phyloP scores from a whole-genome alignment of 495 filamentous ascomycete species.

The Letharia columbiana region DNA sequence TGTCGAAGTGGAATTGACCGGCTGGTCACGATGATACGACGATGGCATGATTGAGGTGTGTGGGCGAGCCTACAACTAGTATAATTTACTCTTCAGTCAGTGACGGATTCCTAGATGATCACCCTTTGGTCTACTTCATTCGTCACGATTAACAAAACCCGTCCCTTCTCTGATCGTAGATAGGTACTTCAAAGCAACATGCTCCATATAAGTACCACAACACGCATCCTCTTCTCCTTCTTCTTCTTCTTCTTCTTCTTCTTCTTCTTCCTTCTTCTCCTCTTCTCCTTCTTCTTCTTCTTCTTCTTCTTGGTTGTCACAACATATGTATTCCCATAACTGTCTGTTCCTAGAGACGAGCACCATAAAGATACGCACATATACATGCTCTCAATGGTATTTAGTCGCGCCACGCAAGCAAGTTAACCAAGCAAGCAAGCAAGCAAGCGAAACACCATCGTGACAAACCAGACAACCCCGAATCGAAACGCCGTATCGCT shows the following conservation, averaged over 20 bases:
- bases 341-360: neutral
- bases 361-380: neutral
- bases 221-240: neutral
- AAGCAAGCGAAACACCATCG: neutral
- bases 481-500: neutral
- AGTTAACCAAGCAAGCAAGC: neutral
- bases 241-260: neutral
- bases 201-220: neutral
- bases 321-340: neutral
- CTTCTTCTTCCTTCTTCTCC: neutral
- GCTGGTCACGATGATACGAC: no score
- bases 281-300: neutral
- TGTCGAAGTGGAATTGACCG: no score
- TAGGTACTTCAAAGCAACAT: neutral
- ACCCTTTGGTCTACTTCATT: no score
- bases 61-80: no score
- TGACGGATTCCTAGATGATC: no score
- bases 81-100: no score
- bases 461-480: neutral
- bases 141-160: no score
- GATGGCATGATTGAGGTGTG: no score
- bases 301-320: no score
- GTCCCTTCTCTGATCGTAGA: no score
- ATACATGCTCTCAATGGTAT: neutral
- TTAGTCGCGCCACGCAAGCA: neutral